Evolutionary conservation across 2,329 filamentous ascomycete genomes (phyloP).

Genomic region (Arthroderma uncinatum): DNA sequence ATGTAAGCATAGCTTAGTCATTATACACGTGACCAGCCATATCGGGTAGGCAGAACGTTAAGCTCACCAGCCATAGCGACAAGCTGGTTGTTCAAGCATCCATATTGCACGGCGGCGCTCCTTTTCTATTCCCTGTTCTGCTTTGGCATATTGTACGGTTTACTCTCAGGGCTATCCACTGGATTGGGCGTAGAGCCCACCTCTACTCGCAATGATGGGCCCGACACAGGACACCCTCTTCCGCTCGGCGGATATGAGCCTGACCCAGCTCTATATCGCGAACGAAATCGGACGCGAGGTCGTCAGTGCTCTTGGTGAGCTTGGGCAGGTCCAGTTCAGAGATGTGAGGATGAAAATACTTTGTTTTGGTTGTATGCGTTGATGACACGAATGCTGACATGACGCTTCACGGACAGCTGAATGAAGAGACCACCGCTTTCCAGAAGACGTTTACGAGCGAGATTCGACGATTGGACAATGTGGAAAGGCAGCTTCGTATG

Average conservation of each 20-base stretch:
- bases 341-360: constrained; percentile 55
- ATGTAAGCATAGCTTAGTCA: not conserved
- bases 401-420: constrained; percentile 52
- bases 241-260: constrained; percentile 99
- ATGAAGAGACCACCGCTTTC: constrained; percentile 84
- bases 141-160: not conserved
- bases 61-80: not conserved
- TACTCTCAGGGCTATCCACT: not conserved
- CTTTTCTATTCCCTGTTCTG: not conserved
- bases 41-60: not conserved
- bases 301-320: constrained; percentile 88
- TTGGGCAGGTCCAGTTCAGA: constrained; percentile 92
- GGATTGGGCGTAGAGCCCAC: constrained; percentile 1
- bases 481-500: constrained; percentile 91
- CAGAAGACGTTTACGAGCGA: constrained; percentile 96
- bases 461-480: constrained; percentile 93
- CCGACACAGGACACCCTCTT: constrained; percentile 78
- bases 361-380: not conserved
- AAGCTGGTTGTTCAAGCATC: not conserved
- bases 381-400: constrained; percentile 16
- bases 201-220: constrained; percentile 40
- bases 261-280: constrained; percentile 98
- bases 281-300: constrained; percentile 98
- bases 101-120: not conserved
- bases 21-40: not conserved